phyloP scores from a whole-genome alignment of 805 yeast genomes.

The Cyberlindnera americana region DNA sequence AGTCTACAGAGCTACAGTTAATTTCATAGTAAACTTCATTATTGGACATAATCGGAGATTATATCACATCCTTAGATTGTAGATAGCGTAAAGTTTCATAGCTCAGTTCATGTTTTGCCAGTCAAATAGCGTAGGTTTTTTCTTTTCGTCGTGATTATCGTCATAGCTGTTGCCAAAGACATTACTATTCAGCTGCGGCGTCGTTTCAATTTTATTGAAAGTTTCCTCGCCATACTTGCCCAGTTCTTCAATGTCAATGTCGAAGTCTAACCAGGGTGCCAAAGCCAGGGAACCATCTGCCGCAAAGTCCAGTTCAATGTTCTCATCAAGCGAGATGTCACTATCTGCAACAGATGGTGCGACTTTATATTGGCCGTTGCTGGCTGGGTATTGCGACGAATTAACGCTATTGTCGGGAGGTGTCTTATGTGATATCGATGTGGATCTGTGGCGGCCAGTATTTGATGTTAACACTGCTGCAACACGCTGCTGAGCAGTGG shows the following conservation, averaged over 20 bases:
- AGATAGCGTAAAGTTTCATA: too few relatives aligned
- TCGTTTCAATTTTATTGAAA: too few relatives aligned
- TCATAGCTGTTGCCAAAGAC: slow-evolving; percentile 1
- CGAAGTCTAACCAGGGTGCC: slow-evolving; percentile 58
- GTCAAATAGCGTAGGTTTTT: slow-evolving; percentile 20
- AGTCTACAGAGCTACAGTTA: too few relatives aligned
- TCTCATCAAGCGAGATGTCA: slow-evolving; percentile 16
- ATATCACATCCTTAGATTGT: too few relatives aligned
- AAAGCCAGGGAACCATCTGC: slow-evolving; percentile 80
- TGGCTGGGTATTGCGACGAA: slow-evolving; percentile 1
- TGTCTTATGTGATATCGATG: slow-evolving; percentile 13
- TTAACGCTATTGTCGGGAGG: slow-evolving; percentile 9
- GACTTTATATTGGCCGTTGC: slow-evolving; percentile 6
- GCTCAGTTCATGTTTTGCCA: slow-evolving; percentile 26
- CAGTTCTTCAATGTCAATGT: slow-evolving; percentile 25
- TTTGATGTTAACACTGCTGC: slow-evolving; percentile 4
- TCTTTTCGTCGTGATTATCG: not conserved
- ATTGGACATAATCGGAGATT: too few relatives aligned
- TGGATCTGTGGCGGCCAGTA: slow-evolving; percentile 10
- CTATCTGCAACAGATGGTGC: slow-evolving; percentile 10
- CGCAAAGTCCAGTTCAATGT: slow-evolving; percentile 53
- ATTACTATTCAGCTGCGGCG: too few relatives aligned
- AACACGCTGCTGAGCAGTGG: slow-evolving; percentile 12
- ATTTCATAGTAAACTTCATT: too few relatives aligned
- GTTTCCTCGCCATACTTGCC: slow-evolving; percentile 13